Evolutionary conservation across 768 basidiomycete species (phyloP).

Genomic region (Psilocybe azurescens): DNA sequence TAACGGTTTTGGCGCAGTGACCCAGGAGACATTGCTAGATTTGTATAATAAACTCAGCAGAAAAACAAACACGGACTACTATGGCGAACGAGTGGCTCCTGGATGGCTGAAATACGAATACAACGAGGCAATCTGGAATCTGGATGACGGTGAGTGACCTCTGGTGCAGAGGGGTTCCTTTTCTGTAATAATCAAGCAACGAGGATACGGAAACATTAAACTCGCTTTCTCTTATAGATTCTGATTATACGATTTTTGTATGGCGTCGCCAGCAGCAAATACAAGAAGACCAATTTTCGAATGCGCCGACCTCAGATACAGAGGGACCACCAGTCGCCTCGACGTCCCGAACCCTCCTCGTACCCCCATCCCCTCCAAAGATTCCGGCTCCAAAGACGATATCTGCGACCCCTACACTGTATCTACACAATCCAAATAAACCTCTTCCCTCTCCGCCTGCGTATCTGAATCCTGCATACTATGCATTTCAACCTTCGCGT

Average conservation of each 20-base stretch:
- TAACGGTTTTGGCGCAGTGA: conserved; percentile 47
- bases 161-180: neutral
- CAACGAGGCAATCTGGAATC: conserved; percentile 78
- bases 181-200: neutral
- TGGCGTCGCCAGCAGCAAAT: conserved; percentile 59
- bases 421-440: conserved; percentile 64
- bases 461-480: conserved; percentile 76
- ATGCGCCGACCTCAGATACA: conserved; percentile 9
- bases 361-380: conserved; percentile 13
- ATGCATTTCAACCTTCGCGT: conserved; percentile 61
- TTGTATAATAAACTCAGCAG: conserved; percentile 76
- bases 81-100: conserved; percentile 65
- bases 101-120: conserved; percentile 91
- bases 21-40: conserved; percentile 65
- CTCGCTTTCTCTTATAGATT: conserved; percentile 46
- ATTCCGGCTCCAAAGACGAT: conserved; percentile 10
- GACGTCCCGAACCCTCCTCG: conserved; percentile 26
- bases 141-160: conserved; percentile 78
- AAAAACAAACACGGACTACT: conserved; percentile 64
- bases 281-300: conserved; percentile 15
- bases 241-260: conserved; percentile 87
- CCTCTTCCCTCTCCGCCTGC: conserved; percentile 65
- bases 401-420: conserved; percentile 53
- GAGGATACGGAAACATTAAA: too few species aligned
- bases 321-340: conserved; percentile 27